A percentile compares a stretch with the other conserved stretches of the same genome.
Conservation (phyloP, 345 rosid genomes). For the Sonneratia alba region DNA sequence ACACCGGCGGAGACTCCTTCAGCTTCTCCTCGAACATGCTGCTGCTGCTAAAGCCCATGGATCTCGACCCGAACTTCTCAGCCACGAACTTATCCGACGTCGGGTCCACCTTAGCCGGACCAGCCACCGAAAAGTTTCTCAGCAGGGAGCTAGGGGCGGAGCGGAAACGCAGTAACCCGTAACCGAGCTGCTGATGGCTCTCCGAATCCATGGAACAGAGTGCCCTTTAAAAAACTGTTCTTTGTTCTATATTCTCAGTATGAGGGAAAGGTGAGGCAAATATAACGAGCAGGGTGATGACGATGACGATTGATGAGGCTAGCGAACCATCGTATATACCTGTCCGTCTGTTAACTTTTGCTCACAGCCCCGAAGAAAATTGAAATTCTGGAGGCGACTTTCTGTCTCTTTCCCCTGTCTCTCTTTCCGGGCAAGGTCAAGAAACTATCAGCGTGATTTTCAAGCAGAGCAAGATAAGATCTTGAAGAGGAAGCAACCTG, state of each 20-base stretch:
- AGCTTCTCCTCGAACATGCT: constrained; percentile 7
- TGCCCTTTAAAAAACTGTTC: constrained; percentile 1
- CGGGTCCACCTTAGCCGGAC: constrained; percentile 16
- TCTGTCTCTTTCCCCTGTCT: constrained; percentile 12
- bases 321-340: constrained; percentile 6
- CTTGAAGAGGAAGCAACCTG: constrained; percentile 60
- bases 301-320: constrained; percentile 7
- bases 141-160: constrained; percentile 70
- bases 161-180: constrained; percentile 73
- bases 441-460: constrained; percentile 36
- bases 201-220: constrained; percentile 57
- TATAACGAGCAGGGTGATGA: background rate
- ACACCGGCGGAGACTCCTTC: constrained; percentile 12
- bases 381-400: background rate
- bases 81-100: constrained; percentile 20
- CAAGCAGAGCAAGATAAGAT: constrained; percentile 67
- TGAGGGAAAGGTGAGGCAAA: constrained; percentile 1
- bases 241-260: background rate
- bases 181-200: constrained; percentile 36
- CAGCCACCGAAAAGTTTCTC: constrained; percentile 23
- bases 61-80: constrained; percentile 33
- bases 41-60: constrained; percentile 22
- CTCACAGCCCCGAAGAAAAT: background rate
- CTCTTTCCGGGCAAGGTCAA: constrained; percentile 23
- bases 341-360: too few species aligned